phyloP scores from a whole-genome alignment of 2,329 filamentous ascomycete species.

The Alternaria longipes region DNA sequence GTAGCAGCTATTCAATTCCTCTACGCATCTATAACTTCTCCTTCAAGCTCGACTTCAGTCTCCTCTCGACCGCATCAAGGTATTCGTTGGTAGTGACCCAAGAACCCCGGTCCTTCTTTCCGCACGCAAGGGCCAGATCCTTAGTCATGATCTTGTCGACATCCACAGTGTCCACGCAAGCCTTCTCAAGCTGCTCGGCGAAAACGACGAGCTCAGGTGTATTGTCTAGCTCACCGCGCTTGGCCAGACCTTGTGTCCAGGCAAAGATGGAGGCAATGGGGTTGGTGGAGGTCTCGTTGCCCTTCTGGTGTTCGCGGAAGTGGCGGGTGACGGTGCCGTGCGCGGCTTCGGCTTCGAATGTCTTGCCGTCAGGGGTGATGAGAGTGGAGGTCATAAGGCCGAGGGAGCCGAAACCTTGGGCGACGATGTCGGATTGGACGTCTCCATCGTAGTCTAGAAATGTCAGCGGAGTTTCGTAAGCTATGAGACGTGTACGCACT shows the following conservation, averaged over 20 bases:
- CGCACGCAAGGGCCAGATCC: conserved; percentile 94
- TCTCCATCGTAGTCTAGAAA: conserved; percentile 93
- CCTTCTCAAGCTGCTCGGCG: conserved; percentile 89
- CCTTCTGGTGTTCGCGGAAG: conserved; percentile 99
- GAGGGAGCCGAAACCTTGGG: conserved; percentile 96
- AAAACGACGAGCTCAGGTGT: conserved; percentile 94
- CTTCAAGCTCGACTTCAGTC: conserved; percentile 82
- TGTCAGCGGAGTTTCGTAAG: conserved; percentile 24
- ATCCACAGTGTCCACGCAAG: conserved; percentile 94
- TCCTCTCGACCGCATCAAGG: conserved; percentile 88
- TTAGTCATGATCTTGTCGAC: conserved; percentile 98
- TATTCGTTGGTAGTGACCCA: conserved; percentile 94
- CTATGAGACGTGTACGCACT: conserved; percentile 62
- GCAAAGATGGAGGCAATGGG: conserved; percentile 99
- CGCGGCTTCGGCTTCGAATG: conserved; percentile 96
- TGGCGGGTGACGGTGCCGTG: conserved; percentile 98
- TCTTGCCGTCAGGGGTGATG: conserved; percentile 95
- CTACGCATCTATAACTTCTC: conserved; percentile 70
- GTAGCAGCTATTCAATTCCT: background rate
- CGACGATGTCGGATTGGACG: conserved; percentile 97
- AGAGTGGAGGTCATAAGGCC: conserved; percentile 98
- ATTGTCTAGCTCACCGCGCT: conserved; percentile 90
- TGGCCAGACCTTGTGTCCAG: conserved; percentile 93
- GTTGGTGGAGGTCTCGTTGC: conserved; percentile 96
- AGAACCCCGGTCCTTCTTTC: conserved; percentile 81